phyloP scores from a whole-genome alignment of 2,329 filamentous ascomycete species.

The Canariomyces notabilis region DNA sequence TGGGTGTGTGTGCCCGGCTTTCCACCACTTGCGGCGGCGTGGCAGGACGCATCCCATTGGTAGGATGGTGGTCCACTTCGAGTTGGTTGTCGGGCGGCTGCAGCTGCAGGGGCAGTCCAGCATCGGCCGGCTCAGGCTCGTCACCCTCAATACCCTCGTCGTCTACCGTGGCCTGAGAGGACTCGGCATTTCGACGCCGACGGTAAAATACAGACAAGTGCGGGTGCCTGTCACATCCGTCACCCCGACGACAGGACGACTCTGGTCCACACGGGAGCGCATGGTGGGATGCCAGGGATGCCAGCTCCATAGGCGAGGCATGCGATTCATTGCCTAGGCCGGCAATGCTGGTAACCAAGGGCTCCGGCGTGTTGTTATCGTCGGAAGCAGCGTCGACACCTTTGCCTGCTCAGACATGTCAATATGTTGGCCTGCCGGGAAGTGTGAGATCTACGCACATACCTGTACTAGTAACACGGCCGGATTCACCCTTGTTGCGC shows the following conservation, averaged over 20 bases:
- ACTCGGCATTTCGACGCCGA: not conserved
- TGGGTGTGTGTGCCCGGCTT: too few relatives aligned
- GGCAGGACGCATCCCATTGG: too few relatives aligned
- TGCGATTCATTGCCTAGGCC: slow-evolving; percentile 9
- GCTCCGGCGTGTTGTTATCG: slow-evolving; percentile 12
- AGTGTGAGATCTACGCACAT: slow-evolving; percentile 14
- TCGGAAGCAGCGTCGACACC: slow-evolving; percentile 15
- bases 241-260: slow-evolving; percentile 1
- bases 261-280: not conserved
- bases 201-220: slow-evolving; percentile 3
- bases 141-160: slow-evolving; percentile 11
- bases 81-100: too few relatives aligned
- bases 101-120: slow-evolving; percentile 8
- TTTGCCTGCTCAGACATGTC: slow-evolving; percentile 17
- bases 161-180: slow-evolving; percentile 1
- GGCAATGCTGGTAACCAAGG: slow-evolving; percentile 14
- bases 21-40: too few relatives aligned
- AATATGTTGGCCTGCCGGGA: slow-evolving; percentile 12
- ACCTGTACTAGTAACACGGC: slow-evolving; percentile 16
- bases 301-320: slow-evolving; percentile 7
- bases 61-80: too few relatives aligned
- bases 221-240: slow-evolving; percentile 6
- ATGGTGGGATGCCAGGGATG: slow-evolving; percentile 1
- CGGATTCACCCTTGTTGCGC: slow-evolving; percentile 10
- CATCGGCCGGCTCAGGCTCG: slow-evolving; percentile 9